Evolutionary conservation across 148 eudicot species (phyloP).

Genomic region (Polygonum maritimum): DNA sequence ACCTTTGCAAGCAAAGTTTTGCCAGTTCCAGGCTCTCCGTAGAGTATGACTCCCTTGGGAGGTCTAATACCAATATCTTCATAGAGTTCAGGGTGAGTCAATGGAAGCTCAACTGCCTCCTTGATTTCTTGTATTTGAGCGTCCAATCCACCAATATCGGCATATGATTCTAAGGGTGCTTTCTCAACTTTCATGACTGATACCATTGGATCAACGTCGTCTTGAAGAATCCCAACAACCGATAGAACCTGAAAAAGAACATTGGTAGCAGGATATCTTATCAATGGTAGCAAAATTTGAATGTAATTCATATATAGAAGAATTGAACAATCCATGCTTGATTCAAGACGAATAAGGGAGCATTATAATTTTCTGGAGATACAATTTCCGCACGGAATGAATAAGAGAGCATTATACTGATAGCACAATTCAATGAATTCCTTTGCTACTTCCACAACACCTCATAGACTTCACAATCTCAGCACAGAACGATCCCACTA

Average conservation of each 20-base stretch:
- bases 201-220: slow-evolving; percentile 98
- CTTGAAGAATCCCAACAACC: slow-evolving; percentile 97
- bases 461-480: too few relatives aligned
- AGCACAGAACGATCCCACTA: too few relatives aligned
- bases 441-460: too few relatives aligned
- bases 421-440: too few relatives aligned
- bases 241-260: slow-evolving; percentile 65
- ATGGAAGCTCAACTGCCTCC: slow-evolving; percentile 95
- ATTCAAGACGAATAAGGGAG: too few relatives aligned
- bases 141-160: slow-evolving; percentile 96
- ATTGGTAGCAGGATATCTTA: background rate
- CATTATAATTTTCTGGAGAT: too few relatives aligned
- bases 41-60: slow-evolving; percentile 94
- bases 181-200: slow-evolving; percentile 99
- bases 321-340: too few relatives aligned
- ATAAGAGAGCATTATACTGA: too few relatives aligned
- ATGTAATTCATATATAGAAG: too few relatives aligned
- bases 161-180: slow-evolving; percentile 95
- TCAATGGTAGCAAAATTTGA: background rate
- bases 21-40: slow-evolving; percentile 98
- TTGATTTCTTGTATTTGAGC: slow-evolving; percentile 98
- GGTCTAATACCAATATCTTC: slow-evolving; percentile 99
- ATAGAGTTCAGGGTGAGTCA: slow-evolving; percentile 94
- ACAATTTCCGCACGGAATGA: too few relatives aligned
- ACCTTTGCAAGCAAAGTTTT: slow-evolving; percentile 98